Percentiles rank a stretch among this genome's conserved stretches.
Evolutionary conservation across 768 basidiomycete species (phyloP).

Genomic region (Podaxis sp.): DNA sequence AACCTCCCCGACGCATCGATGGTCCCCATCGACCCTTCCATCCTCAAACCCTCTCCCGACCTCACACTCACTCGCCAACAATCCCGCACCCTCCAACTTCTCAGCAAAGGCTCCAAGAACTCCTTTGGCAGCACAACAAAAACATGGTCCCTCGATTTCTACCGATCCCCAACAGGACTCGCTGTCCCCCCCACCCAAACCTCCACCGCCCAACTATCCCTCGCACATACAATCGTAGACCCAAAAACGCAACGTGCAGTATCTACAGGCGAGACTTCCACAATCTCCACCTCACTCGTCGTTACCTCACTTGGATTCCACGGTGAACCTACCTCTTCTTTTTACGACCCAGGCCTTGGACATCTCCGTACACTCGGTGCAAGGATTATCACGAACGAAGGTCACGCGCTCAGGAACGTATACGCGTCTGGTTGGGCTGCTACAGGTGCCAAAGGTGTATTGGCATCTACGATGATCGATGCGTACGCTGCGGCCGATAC

Average conservation of each 20-base stretch:
- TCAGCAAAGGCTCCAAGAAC: constrained; percentile 61
- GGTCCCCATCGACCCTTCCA: constrained; percentile 50
- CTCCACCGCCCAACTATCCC: constrained; percentile 40
- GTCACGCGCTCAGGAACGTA: constrained; percentile 48
- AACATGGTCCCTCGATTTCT: constrained; percentile 83
- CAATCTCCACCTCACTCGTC: constrained; percentile 68
- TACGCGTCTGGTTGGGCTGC: constrained; percentile 96
- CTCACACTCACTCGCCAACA: constrained; percentile 57
- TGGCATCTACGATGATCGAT: constrained; percentile 92
- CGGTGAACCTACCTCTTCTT: constrained; percentile 57
- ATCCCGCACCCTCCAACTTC: constrained; percentile 60
- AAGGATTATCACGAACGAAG: constrained; percentile 42
- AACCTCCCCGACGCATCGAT: constrained; percentile 64
- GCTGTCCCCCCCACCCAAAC: constrained; percentile 23
- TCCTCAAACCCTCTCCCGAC: constrained; percentile 34
- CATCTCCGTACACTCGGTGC: constrained; percentile 56
- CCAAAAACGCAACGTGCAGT: constrained; percentile 44
- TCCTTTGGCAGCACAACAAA: constrained; percentile 48
- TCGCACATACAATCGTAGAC: constrained; percentile 63
- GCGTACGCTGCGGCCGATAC: constrained; percentile 78
- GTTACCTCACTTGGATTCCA: constrained; percentile 88
- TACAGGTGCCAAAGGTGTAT: constrained; percentile 85
- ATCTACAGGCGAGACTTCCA: constrained; percentile 52
- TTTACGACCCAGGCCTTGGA: constrained; percentile 53
- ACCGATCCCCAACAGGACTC: constrained; percentile 63